A percentile compares a stretch with the other conserved stretches of the same genome.
Conservation (phyloP, 345 rosid genomes). For the Atalantia buxifolia region DNA sequence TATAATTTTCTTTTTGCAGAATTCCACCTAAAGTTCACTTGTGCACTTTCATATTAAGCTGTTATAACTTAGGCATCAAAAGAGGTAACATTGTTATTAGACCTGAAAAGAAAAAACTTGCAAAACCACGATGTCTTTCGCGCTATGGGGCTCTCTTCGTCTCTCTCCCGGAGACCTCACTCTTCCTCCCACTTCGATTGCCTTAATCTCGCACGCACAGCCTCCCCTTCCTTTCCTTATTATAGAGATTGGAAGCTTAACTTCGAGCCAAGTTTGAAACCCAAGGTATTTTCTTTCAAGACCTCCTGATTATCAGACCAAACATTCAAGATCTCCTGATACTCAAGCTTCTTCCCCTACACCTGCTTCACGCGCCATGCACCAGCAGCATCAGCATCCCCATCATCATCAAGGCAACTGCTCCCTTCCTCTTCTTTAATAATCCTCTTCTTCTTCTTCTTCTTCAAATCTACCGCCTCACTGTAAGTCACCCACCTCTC, state of each 20-base stretch:
- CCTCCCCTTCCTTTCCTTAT: constrained; percentile 75
- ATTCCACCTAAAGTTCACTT: too few relatives aligned
- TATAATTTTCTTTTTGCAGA: too few relatives aligned
- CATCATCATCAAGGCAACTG: constrained; percentile 27
- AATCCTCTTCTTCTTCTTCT: constrained; percentile 12
- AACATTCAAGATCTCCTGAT: constrained; percentile 68
- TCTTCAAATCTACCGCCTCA: constrained; percentile 55
- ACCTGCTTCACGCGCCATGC: constrained; percentile 18
- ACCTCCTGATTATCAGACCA: constrained; percentile 56
- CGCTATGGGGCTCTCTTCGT: background rate
- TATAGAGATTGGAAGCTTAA: constrained; percentile 71
- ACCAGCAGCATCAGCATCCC: background rate
- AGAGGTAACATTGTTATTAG: too few relatives aligned
- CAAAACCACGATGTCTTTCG: constrained; percentile 66
- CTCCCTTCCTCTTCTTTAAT: constrained; percentile 57
- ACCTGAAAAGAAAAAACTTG: background rate
- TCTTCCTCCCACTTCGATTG: constrained; percentile 51
- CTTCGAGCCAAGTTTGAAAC: constrained; percentile 50
- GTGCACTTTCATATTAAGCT: too few relatives aligned
- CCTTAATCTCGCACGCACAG: constrained; percentile 49
- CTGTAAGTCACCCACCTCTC: constrained; percentile 84
- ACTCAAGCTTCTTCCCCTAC: constrained; percentile 52
- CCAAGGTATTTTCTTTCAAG: constrained; percentile 38
- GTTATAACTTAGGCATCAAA: too few relatives aligned
- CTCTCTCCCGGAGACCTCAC: constrained; percentile 35